These are phyloP conservation scores for Kluyveromyces dobzhanskii DNA, from an alignment of 805 yeast genomes.

Conservation along the genomic window DNA sequence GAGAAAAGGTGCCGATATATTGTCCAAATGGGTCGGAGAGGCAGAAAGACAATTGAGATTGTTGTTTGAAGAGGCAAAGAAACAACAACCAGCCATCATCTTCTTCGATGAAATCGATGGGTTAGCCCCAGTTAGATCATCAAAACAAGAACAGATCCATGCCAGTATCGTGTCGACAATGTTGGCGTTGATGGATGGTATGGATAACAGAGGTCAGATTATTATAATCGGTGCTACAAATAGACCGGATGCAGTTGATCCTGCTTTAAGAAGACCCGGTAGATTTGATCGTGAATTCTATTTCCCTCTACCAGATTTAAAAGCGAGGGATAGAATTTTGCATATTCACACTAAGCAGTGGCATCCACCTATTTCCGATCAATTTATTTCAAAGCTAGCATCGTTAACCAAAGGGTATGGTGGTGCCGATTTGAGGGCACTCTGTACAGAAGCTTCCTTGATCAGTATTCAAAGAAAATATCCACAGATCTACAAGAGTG, in stretches of 20 bases:
- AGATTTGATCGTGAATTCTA: slow-evolving; percentile 95
- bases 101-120: slow-evolving; percentile 99
- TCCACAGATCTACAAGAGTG: slow-evolving; percentile 82
- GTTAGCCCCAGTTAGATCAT: slow-evolving; percentile 92
- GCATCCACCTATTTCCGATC: slow-evolving; percentile 60
- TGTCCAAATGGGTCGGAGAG: slow-evolving; percentile 98
- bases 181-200: slow-evolving; percentile 96
- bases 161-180: slow-evolving; percentile 94
- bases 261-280: slow-evolving; percentile 95
- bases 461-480: slow-evolving; percentile 84
- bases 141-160: slow-evolving; percentile 97
- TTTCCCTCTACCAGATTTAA: slow-evolving; percentile 82
- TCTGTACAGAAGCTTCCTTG: slow-evolving; percentile 93
- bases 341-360: slow-evolving; percentile 83
- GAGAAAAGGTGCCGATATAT: slow-evolving; percentile 97
- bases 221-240: slow-evolving; percentile 98
- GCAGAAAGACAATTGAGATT: slow-evolving; percentile 91
- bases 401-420: slow-evolving; percentile 90
- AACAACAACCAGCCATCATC: slow-evolving; percentile 91
- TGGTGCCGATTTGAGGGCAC: slow-evolving; percentile 91
- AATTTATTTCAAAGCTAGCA: slow-evolving; percentile 61
- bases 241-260: slow-evolving; percentile 97
- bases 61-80: slow-evolving; percentile 90
- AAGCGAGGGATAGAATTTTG: slow-evolving; percentile 71
- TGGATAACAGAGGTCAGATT: slow-evolving; percentile 98